These are phyloP conservation scores for Alternaria gaisen DNA, from an alignment of 2,329 filamentous ascomycete genomes.

Conservation along the genomic window DNA sequence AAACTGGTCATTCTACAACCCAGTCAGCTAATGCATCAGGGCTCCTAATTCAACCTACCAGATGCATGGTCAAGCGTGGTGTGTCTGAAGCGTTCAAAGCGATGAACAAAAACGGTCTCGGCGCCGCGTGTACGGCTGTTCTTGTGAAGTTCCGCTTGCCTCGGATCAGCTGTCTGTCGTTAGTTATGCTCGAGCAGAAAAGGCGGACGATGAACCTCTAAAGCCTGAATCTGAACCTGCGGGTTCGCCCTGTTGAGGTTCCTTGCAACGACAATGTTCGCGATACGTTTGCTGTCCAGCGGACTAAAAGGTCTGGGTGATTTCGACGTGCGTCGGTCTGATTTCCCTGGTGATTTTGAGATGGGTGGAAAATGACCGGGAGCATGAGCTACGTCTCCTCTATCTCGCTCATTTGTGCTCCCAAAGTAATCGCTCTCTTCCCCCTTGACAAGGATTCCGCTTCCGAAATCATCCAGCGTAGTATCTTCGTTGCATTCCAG, in stretches of 20 bases:
- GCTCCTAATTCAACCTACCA: constrained; percentile 48
- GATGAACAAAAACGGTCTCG: constrained; percentile 81
- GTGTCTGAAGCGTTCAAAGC: constrained; percentile 67
- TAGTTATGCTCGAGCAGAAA: neutral
- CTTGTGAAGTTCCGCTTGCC: constrained; percentile 80
- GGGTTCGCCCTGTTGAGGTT: constrained; percentile 78
- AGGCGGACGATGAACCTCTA: constrained; percentile 59
- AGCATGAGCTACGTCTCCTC: constrained; percentile 25
- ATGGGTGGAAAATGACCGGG: constrained; percentile 24
- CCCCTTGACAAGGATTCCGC: constrained; percentile 67
- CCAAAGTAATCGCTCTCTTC: constrained; percentile 36
- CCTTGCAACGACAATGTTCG: constrained; percentile 83
- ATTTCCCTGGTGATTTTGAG: constrained; percentile 28
- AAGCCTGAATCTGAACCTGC: constrained; percentile 81
- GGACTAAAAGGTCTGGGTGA: constrained; percentile 42
- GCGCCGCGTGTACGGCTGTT: constrained; percentile 75
- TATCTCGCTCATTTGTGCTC: constrained; percentile 15
- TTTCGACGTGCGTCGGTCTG: constrained; percentile 37
- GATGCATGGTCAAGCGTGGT: constrained; percentile 52
- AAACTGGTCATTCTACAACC: constrained; percentile 80
- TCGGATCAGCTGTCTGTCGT: constrained; percentile 71
- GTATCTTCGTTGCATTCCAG: constrained; percentile 77
- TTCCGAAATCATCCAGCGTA: constrained; percentile 82
- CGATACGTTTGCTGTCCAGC: constrained; percentile 67
- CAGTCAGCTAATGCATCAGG: constrained; percentile 49